Evolutionary conservation across 2,329 filamentous ascomycete species (phyloP), one percentile per base, ranked within the genome.

Genomic region (Fusarium concolor): DNA sequence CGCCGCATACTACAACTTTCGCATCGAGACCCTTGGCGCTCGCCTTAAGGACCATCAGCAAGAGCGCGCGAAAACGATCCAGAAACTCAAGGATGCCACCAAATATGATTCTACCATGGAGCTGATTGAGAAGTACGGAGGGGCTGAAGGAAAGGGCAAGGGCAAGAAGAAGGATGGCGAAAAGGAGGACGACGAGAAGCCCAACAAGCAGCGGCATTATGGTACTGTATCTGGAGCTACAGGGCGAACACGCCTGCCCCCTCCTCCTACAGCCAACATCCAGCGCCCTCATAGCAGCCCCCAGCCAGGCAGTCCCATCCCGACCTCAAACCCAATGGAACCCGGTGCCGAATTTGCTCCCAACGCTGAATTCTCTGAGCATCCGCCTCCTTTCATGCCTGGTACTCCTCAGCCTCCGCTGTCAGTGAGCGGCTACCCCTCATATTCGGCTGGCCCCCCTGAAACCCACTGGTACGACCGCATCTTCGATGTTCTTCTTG

Each of bases 61-160:
- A 54, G 92, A 97, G 78, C 89, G 95, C 54, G 89, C 92, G 61
- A 89, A 89, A 72, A 97, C 94, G 3, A 98, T 99, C 69, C 91
- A 97, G 77, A 94, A 94, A 80, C 88, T 99, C 67, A 99, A 99
- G 80, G 90, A 91, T 60, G 94, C 94, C 26, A 99, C 96, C 33
- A 97, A 92, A 78, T 99, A 97, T 81, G 93, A 98, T 79, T 96
- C 94, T 31, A 99, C 96, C 2, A 89, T 96, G 75, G 89, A 97
- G 76, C 81, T 99, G 62, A 87, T 99, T 12, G 93, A 98, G 75
- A 99, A 98, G 75, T 99, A 99, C 77, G 94, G 94, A 35, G 92
- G 89, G 11, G 82, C 84, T 20, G 88, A 90, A 65, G 81, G 84
- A 73, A 75, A 75, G 15, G 74, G 84, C 74, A 75, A 75, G 12